Evolutionary conservation across 2,329 filamentous ascomycete species (phyloP).

Genomic region (Fusarium sterilihyphosum): DNA sequence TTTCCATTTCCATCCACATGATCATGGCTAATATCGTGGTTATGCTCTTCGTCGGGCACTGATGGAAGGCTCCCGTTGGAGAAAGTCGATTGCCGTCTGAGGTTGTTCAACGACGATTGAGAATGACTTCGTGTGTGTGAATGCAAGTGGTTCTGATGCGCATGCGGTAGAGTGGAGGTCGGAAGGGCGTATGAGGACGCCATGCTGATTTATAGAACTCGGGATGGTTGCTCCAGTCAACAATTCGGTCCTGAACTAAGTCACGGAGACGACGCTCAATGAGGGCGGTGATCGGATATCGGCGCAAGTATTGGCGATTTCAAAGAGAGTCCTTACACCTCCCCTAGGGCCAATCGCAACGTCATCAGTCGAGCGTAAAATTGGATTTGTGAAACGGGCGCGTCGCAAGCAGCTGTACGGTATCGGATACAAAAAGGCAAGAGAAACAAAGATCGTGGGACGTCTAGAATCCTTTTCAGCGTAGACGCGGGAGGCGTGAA

Average conservation of each 20-base stretch:
- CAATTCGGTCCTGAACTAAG: slow-evolving; percentile 1
- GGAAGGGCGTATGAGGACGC: slow-evolving; percentile 65
- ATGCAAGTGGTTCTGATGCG: slow-evolving; percentile 56
- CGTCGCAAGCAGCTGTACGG: slow-evolving; percentile 18
- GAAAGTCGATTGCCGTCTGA: slow-evolving; percentile 46
- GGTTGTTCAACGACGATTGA: slow-evolving; percentile 53
- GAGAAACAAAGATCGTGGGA: slow-evolving; percentile 31
- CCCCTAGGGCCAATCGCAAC: slow-evolving; percentile 37
- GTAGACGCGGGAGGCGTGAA: slow-evolving; percentile 26
- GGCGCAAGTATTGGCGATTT: slow-evolving; percentile 29
- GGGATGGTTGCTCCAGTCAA: slow-evolving; percentile 6
- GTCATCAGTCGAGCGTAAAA: slow-evolving; percentile 38
- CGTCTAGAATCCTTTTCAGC: slow-evolving; percentile 23
- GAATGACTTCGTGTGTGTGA: slow-evolving; percentile 53
- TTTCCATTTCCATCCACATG: slow-evolving; percentile 36
- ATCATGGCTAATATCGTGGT: slow-evolving; percentile 40
- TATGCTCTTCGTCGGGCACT: slow-evolving; percentile 48
- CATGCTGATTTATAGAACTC: slow-evolving; percentile 48
- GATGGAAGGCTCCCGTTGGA: slow-evolving; percentile 47
- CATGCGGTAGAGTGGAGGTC: slow-evolving; percentile 60
- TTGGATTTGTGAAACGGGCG: slow-evolving; percentile 4
- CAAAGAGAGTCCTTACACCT: slow-evolving; percentile 32
- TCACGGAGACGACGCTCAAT: neutral
- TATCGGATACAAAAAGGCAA: slow-evolving; percentile 4
- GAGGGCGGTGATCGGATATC: slow-evolving; percentile 30